Percentiles rank a stretch among this genome's conserved stretches.
Conservation (phyloP, 495 filamentous ascomycete species). For the Friedmanniomyces simplex region DNA sequence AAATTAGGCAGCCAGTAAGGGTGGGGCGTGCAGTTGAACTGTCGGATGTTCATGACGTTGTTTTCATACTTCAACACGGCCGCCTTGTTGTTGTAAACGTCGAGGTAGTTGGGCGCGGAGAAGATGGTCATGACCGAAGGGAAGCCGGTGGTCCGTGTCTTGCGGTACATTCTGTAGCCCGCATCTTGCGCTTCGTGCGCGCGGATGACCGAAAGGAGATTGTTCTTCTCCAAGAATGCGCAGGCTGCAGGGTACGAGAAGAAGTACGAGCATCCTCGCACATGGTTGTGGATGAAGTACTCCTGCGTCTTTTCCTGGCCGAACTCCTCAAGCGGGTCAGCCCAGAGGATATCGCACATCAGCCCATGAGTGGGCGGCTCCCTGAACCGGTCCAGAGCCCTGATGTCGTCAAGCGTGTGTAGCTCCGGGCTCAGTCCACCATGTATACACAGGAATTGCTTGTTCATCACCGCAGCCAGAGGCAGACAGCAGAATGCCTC, state of each 20-base stretch:
- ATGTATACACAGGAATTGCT: constrained; percentile 98
- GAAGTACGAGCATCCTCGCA: constrained; percentile 97
- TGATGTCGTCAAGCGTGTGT: constrained; percentile 88
- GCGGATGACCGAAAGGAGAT: constrained; percentile 90
- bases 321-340: constrained; percentile 97
- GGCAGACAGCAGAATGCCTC: constrained; percentile 93
- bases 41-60: constrained; percentile 99
- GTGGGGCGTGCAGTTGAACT: constrained; percentile 99
- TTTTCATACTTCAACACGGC: constrained; percentile 98
- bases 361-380: constrained; percentile 94
- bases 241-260: constrained; percentile 99
- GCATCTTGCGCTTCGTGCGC: constrained; percentile 99
- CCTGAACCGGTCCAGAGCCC: constrained; percentile 93
- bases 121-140: constrained; percentile 99
- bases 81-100: constrained; percentile 99
- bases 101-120: constrained; percentile 95
- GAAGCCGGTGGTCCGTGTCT: constrained; percentile 95
- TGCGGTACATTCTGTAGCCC: constrained; percentile 97
- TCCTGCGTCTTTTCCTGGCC: constrained; percentile 96
- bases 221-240: constrained; percentile 97
- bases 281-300: constrained; percentile 96
- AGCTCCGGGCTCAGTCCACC: constrained; percentile 91
- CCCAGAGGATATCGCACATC: constrained; percentile 99
- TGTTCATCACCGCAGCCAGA: constrained; percentile 97
- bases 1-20: constrained; percentile 99